Evolutionary conservation across 768 basidiomycete genomes (phyloP).

Genomic region (Pleurotus eryngii): DNA sequence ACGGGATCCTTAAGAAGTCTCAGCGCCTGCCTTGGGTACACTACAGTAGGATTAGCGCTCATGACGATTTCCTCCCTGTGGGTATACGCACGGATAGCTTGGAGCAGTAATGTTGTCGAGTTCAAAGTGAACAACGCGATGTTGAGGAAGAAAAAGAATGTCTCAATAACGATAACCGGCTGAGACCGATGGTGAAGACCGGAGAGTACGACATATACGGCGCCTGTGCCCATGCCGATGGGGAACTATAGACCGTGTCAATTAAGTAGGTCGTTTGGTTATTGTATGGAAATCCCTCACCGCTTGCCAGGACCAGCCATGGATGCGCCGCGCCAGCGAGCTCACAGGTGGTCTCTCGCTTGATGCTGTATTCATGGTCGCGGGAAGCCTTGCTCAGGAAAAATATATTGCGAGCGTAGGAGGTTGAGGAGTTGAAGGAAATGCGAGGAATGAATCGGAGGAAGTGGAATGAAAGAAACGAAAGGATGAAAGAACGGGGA

Average conservation of each 20-base stretch:
- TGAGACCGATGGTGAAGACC: constrained; percentile 32
- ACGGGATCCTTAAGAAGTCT: constrained; percentile 40
- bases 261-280: no score
- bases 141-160: constrained; percentile 45
- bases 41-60: constrained; percentile 17
- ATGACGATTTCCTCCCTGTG: neutral
- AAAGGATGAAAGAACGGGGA: no score
- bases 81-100: constrained; percentile 34
- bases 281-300: constrained; percentile 23
- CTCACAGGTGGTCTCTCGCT: constrained; percentile 21
- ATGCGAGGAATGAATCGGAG: neutral
- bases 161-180: constrained; percentile 32
- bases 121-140: constrained; percentile 43
- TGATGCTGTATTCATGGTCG: neutral
- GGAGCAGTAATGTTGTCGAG: constrained; percentile 35
- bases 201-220: constrained; percentile 44
- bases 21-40: constrained; percentile 40
- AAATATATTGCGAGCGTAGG: constrained; percentile 3
- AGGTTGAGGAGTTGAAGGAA: neutral
- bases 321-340: constrained; percentile 38
- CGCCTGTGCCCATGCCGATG: constrained; percentile 48
- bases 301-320: constrained; percentile 51
- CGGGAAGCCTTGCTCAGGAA: constrained; percentile 2
- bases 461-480: no score
- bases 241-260: constrained; percentile 31